A percentile compares a stretch with the other conserved stretches of the same genome.
phyloP scores from a whole-genome alignment of 148 eudicot genomes.

The Hydrangea macrophylla region DNA sequence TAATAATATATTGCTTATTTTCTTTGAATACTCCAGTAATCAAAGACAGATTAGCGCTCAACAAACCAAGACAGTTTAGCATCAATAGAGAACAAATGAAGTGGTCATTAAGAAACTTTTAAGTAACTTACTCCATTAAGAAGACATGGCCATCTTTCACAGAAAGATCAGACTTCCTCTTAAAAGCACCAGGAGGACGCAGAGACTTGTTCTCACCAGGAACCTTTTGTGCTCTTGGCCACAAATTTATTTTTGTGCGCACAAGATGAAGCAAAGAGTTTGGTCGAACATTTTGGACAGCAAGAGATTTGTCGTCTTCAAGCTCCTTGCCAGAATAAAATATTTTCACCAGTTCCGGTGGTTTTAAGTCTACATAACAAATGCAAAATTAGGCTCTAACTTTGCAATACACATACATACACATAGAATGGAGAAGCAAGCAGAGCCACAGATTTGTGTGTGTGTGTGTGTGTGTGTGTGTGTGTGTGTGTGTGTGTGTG shows the following conservation, averaged over 20 bases:
- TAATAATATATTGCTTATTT: neutral
- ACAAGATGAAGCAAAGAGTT: slow-evolving; percentile 96
- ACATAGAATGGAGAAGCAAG: no score
- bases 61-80: no score
- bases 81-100: no score
- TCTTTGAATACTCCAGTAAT: neutral
- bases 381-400: slow-evolving; percentile 1
- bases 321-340: slow-evolving; percentile 79
- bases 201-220: slow-evolving; percentile 89
- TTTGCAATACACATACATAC: neutral
- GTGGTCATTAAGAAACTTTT: neutral
- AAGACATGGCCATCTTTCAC: slow-evolving; percentile 96
- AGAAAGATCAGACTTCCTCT: slow-evolving; percentile 92
- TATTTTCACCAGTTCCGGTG: slow-evolving; percentile 70
- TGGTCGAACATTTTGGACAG: slow-evolving; percentile 69
- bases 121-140: slow-evolving; percentile 83
- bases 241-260: slow-evolving; percentile 71
- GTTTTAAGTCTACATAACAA: slow-evolving; percentile 55
- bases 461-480: no score
- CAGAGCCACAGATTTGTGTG: no score
- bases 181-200: slow-evolving; percentile 99
- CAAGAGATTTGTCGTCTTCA: slow-evolving; percentile 66
- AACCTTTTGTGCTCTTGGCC: slow-evolving; percentile 73
- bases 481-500: no score
- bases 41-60: neutral